A percentile compares a stretch with the other conserved stretches of the same genome.
Conservation (phyloP, 108 stramenopile genomes). For the Thalassiosira profunda region DNA sequence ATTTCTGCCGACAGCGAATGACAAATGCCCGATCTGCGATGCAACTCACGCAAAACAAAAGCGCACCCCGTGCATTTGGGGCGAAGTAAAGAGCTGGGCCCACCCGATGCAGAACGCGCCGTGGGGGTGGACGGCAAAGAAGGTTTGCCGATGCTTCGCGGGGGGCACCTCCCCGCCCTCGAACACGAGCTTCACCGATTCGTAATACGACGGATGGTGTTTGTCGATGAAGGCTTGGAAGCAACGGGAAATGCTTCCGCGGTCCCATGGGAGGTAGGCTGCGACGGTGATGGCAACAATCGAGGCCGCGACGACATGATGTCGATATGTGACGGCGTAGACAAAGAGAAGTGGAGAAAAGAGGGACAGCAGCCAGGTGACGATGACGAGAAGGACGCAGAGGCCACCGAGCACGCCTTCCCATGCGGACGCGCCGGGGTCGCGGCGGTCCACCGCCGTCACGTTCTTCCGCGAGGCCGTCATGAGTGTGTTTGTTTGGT, state of each 20-base stretch:
- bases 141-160: constrained; percentile 26
- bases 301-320: constrained; percentile 5
- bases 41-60: constrained; percentile 75
- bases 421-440: constrained; percentile 7
- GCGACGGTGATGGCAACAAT: constrained; percentile 35
- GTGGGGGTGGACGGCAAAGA: constrained; percentile 68
- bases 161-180: constrained; percentile 34
- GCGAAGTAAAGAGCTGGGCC: constrained; percentile 43
- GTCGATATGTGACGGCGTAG: constrained; percentile 6
- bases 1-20: too few species aligned
- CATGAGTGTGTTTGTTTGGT: too few species aligned
- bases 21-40: too few species aligned
- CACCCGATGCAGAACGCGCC: constrained; percentile 68
- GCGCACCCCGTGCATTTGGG: constrained; percentile 40
- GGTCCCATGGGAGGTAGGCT: constrained; percentile 61
- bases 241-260: constrained; percentile 14
- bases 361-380: constrained; percentile 30
- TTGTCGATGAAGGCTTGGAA: constrained; percentile 18
- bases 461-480: too few species aligned
- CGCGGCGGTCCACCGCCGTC: constrained; percentile 14
- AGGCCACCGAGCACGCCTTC: constrained; percentile 20
- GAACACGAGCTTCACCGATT: constrained; percentile 34
- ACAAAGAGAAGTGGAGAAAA: constrained; percentile 28
- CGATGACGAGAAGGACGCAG: constrained; percentile 24
- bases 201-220: constrained; percentile 34